Evolutionary conservation across 345 rosid species (phyloP).

Genomic region (Combretum micranthum): DNA sequence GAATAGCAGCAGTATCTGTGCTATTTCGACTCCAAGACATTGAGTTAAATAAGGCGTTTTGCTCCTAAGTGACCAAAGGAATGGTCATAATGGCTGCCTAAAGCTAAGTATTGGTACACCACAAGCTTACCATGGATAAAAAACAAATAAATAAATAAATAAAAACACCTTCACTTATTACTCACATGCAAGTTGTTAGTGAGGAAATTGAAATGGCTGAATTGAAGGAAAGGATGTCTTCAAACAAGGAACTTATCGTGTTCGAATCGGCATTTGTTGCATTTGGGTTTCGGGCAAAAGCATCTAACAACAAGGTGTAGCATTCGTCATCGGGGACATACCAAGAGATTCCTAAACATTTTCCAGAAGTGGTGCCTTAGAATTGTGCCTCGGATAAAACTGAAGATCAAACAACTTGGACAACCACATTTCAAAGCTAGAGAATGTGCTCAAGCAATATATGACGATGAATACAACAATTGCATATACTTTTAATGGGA

Average conservation of each 20-base stretch:
- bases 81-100: too few species aligned
- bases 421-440: slow-evolving; percentile 68
- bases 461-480: slow-evolving; percentile 69
- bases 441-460: slow-evolving; percentile 80
- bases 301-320: slow-evolving; percentile 65
- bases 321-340: slow-evolving; percentile 55
- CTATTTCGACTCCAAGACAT: too few species aligned
- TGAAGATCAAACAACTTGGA: slow-evolving; percentile 59
- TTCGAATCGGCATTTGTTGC: slow-evolving; percentile 54
- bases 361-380: slow-evolving; percentile 59
- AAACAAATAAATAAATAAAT: too few species aligned
- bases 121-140: too few species aligned
- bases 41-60: too few species aligned
- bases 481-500: too few species aligned
- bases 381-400: slow-evolving; percentile 69
- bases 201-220: too few species aligned
- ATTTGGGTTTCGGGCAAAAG: slow-evolving; percentile 30
- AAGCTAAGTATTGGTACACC: too few species aligned
- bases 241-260: slow-evolving; percentile 66
- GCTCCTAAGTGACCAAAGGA: too few species aligned
- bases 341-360: slow-evolving; percentile 98
- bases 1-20: too few species aligned
- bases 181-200: too few species aligned
- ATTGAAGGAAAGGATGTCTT: slow-evolving; percentile 56
- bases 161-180: too few species aligned